Conservation (phyloP, 257 asterid genomes). For the Solanum tacnaense region DNA sequence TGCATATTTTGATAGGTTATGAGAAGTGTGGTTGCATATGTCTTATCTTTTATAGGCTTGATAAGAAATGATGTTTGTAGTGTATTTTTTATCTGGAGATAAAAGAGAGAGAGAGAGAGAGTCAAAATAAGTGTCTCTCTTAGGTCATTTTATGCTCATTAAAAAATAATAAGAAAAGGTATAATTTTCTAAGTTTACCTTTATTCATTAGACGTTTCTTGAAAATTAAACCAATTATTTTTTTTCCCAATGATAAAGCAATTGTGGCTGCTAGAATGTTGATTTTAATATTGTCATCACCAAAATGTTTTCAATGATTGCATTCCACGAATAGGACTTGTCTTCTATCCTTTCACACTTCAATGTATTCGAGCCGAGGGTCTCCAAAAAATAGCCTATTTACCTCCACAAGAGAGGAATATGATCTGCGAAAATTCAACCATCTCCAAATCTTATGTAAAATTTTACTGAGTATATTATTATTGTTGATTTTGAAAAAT, state of each 20-base stretch:
- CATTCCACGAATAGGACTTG: neutral
- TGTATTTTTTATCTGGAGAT: too few species aligned
- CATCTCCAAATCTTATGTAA: fast-evolving
- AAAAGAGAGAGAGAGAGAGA: too few species aligned
- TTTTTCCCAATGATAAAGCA: neutral
- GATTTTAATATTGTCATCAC: neutral
- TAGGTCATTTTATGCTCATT: neutral
- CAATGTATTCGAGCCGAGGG: too few species aligned
- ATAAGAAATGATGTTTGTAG: too few species aligned
- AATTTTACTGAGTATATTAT: too few species aligned
- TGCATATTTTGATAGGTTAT: neutral
- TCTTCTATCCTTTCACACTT: neutral
- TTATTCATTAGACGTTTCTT: neutral
- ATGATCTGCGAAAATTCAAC: fast-evolving
- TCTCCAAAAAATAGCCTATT: too few species aligned
- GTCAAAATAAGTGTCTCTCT: too few species aligned
- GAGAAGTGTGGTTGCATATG: neutral
- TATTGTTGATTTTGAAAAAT: too few species aligned
- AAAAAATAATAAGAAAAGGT: neutral
- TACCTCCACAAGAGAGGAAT: too few species aligned
- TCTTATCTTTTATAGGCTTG: neutral
- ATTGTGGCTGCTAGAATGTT: neutral
- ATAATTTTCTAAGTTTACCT: neutral
- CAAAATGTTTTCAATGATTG: too few species aligned
- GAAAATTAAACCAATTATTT: too few species aligned